Percentiles rank a stretch among this genome's conserved stretches.
Conservation (phyloP, 495 filamentous ascomycete species). For the Aspergillus carlsbadensis region DNA sequence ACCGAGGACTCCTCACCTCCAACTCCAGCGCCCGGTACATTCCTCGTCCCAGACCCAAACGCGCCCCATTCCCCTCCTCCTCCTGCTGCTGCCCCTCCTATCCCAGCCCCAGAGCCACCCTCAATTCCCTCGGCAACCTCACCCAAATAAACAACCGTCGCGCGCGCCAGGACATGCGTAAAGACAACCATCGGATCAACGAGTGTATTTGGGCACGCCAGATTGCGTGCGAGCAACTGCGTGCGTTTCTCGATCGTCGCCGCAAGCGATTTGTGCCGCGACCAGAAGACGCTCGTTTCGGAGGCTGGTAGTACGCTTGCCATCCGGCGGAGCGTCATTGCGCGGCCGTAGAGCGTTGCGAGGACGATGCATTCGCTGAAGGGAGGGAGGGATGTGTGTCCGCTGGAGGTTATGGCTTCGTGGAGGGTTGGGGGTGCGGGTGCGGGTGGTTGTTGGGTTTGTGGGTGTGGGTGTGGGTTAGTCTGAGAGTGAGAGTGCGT, state of each 20-base stretch:
- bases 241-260: neutral
- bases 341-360: neutral
- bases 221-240: neutral
- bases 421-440: neutral
- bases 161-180: neutral
- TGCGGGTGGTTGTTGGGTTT: neutral
- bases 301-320: neutral
- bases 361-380: constrained; percentile 2
- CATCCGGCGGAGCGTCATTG: neutral
- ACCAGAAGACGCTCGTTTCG: neutral
- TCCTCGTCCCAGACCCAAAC: too few species aligned
- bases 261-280: neutral
- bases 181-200: neutral
- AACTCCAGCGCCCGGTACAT: too few species aligned
- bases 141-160: neutral
- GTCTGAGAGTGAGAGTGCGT: too few species aligned
- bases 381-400: neutral
- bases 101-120: too few species aligned
- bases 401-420: neutral
- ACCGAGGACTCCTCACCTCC: too few species aligned
- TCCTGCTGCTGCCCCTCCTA: too few species aligned
- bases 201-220: neutral
- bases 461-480: too few species aligned
- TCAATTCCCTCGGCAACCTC: neutral
- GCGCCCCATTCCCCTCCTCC: too few species aligned